These are phyloP conservation scores for Celoporthe dispersa DNA, from an alignment of 2,329 filamentous ascomycete species.

Conservation along the genomic window DNA sequence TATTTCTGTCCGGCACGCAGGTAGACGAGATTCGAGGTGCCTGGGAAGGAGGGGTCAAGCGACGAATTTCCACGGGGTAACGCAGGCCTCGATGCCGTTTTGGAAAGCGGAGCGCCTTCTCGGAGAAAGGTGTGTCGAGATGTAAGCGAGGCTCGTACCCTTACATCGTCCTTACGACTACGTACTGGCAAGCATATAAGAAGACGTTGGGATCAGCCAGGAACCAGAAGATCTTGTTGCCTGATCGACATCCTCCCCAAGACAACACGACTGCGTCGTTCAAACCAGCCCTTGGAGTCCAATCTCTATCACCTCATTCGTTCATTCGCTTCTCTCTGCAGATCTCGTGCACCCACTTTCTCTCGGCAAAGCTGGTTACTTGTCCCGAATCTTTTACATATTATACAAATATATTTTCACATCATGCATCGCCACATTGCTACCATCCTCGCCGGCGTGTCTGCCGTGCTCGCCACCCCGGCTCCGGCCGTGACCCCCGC, in stretches of 20 bases:
- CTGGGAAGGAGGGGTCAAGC: background rate
- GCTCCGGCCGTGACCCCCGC: slow-evolving; percentile 4
- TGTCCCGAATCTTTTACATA: background rate
- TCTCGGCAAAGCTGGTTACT: background rate
- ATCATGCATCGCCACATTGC: slow-evolving; percentile 11
- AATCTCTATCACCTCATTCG: background rate
- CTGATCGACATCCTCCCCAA: background rate
- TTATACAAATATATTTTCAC: background rate
- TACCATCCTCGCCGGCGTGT: slow-evolving; percentile 13
- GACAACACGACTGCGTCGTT: slow-evolving; percentile 6
- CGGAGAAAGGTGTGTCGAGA: background rate
- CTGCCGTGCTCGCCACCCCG: slow-evolving; percentile 15
- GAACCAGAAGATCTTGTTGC: background rate
- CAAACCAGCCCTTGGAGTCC: background rate
- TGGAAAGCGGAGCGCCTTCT: background rate
- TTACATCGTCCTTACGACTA: background rate
- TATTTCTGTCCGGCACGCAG: background rate
- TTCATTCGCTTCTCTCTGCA: slow-evolving; percentile 7
- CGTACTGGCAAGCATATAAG: background rate
- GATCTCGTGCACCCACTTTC: background rate
- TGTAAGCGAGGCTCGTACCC: background rate
- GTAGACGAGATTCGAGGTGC: background rate
- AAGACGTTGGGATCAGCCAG: background rate
- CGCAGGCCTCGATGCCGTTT: background rate
- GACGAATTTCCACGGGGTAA: background rate